A percentile compares a stretch with the other conserved stretches of the same genome.
Conservation (phyloP, 2,329 filamentous ascomycete species). For the Decorospora gaudefroyi region DNA sequence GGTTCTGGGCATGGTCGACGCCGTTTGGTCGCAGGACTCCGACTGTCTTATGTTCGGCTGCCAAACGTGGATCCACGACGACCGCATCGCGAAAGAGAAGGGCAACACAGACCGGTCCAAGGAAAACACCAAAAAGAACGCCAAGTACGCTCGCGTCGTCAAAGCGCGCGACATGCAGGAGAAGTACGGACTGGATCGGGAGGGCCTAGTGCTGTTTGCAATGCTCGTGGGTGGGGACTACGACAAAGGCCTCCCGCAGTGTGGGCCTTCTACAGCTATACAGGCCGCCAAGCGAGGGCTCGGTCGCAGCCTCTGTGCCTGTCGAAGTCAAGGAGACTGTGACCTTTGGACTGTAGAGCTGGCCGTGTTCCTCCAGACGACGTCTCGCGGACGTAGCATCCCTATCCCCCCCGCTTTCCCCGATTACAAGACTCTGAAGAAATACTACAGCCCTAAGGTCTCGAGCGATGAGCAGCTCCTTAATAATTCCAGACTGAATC, state of each 20-base stretch:
- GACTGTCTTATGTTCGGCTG: slow-evolving; percentile 57
- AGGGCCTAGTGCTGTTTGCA: slow-evolving; percentile 49
- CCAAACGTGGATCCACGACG: slow-evolving; percentile 48
- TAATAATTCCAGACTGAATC: slow-evolving; percentile 32
- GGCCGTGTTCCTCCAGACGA: slow-evolving; percentile 11
- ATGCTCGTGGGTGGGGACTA: slow-evolving; percentile 52
- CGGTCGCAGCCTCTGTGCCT: slow-evolving; percentile 36
- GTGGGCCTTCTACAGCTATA: slow-evolving; percentile 42
- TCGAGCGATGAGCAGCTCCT: slow-evolving; percentile 39
- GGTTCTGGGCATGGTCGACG: slow-evolving; percentile 52
- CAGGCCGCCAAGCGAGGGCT: slow-evolving; percentile 35
- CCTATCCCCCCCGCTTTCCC: slow-evolving; percentile 27
- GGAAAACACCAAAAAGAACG: slow-evolving; percentile 41
- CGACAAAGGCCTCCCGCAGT: slow-evolving; percentile 45
- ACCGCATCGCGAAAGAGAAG: slow-evolving; percentile 33
- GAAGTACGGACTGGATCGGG: slow-evolving; percentile 38
- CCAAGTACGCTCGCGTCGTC: slow-evolving; percentile 41
- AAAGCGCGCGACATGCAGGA: slow-evolving; percentile 33
- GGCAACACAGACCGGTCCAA: slow-evolving; percentile 27
- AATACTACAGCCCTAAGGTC: slow-evolving; percentile 47
- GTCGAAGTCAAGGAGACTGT: slow-evolving; percentile 25
- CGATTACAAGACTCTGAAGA: slow-evolving; percentile 35
- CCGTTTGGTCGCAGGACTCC: slow-evolving; percentile 55
- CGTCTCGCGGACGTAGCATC: slow-evolving; percentile 5
- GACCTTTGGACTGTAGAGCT: slow-evolving; percentile 36